These are phyloP conservation scores for Conringia planisiliqua DNA, from an alignment of 345 rosid species.

Conservation along the genomic window DNA sequence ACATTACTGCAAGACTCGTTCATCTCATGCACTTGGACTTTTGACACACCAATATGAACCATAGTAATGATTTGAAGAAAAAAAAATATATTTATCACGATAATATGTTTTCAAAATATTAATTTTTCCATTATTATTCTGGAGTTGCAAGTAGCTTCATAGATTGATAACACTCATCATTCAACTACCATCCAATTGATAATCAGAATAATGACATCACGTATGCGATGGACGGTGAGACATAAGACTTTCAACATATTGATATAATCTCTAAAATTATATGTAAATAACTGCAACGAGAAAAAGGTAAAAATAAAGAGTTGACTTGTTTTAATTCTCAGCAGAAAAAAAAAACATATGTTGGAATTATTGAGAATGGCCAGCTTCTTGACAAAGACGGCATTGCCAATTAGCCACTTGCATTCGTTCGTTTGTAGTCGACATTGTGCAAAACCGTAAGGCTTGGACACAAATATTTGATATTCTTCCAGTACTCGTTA, in stretches of 20 bases:
- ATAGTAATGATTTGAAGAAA: background rate
- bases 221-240: background rate
- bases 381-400: constrained; percentile 2
- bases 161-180: background rate
- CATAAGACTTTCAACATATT: background rate
- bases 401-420: background rate
- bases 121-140: background rate
- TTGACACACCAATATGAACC: constrained; percentile 6
- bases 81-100: background rate
- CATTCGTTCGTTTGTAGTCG: background rate
- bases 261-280: background rate
- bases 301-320: background rate
- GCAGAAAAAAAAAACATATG: background rate
- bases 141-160: background rate
- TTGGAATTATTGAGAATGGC: background rate
- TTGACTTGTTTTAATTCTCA: background rate
- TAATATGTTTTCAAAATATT: background rate
- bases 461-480: too few relatives aligned
- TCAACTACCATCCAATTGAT: background rate
- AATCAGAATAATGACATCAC: background rate
- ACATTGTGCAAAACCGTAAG: too few relatives aligned
- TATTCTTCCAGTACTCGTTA: too few relatives aligned
- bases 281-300: background rate
- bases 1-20: background rate
- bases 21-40: background rate